Evolutionary conservation across 2,329 filamentous ascomycete species (phyloP), one percentile per base, ranked within the genome.

Genomic region (Verruconis gallopava): DNA sequence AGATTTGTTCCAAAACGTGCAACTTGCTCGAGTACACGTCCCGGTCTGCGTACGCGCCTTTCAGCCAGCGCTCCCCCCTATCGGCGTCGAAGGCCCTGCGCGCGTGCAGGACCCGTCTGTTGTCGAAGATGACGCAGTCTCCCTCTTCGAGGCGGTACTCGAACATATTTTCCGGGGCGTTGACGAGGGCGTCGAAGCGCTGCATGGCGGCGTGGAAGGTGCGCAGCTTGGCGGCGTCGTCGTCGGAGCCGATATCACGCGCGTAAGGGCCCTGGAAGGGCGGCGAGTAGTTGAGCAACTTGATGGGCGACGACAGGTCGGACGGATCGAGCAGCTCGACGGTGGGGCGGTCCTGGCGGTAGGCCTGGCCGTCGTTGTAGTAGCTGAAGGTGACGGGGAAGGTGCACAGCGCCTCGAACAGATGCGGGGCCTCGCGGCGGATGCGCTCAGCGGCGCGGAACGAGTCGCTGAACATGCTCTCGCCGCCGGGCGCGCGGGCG

Each of bases 41-140:
- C 4, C 72, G 67, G 47, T 81, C 75, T 20, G 95, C 69, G 60
- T 96, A 98, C 0, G 84, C 74, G 3, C 91, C 91, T 51, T 84
- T 82, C 42, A 96, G 62, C 83, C 85, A 93, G 40, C 89, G 69
- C 47, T 77, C 72, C 1, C 83, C 83, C 4, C 70, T 68, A 0
- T 62, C 62, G 0, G 68, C 61, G 55, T 89, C 77, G 59, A 96
- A 96, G 21, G 77, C 74, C 13, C 68, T 72, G 3, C 91, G 69
- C 0, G 86, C 89, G 64, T 96, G 91, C 55, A 93, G 60, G n/a
- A 93, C 69, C 14, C 89, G 71, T 45, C 77, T 64, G 55, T 96
- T 96, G 57, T 93, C 81, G 55, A 98, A 96, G n/a, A 98, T 71
- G 11, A 88, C 86, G 55, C 85, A 93, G 54, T 94, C 83, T 3